A percentile compares a stretch with the other conserved stretches of the same genome.
Conservation (phyloP, 2,329 filamentous ascomycete species). For the Pseudocercospora macadamiae region DNA sequence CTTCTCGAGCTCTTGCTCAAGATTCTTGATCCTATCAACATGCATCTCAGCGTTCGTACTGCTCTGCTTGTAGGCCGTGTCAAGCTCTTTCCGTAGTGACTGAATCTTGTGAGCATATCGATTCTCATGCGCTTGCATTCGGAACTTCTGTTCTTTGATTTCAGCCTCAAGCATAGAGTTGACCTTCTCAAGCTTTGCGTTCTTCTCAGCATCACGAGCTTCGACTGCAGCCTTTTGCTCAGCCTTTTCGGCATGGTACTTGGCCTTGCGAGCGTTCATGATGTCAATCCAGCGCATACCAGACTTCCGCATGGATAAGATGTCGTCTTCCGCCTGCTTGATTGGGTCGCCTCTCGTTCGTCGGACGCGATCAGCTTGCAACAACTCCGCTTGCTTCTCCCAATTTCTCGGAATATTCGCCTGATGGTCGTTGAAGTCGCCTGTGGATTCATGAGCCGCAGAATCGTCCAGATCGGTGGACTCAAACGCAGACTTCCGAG, state of each 20-base stretch:
- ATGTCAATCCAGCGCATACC: slow-evolving; percentile 31
- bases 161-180: slow-evolving; percentile 32
- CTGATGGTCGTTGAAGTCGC: slow-evolving; percentile 26
- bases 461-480: slow-evolving; percentile 33
- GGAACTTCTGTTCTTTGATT: slow-evolving; percentile 34
- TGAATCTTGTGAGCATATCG: slow-evolving; percentile 32
- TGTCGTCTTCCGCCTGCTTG: slow-evolving; percentile 4
- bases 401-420: slow-evolving; percentile 31
- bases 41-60: slow-evolving; percentile 33
- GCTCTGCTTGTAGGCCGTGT: slow-evolving; percentile 36
- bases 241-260: slow-evolving; percentile 21
- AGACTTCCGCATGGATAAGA: slow-evolving; percentile 13
- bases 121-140: slow-evolving; percentile 30
- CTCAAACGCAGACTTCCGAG: slow-evolving; percentile 31
- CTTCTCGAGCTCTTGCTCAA: slow-evolving; percentile 28
- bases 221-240: slow-evolving; percentile 21
- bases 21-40: slow-evolving; percentile 27
- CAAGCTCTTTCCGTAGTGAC: slow-evolving; percentile 29
- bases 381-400: slow-evolving; percentile 31
- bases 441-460: slow-evolving; percentile 37
- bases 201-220: slow-evolving; percentile 22
- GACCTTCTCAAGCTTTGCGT: slow-evolving; percentile 28
- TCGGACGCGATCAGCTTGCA: slow-evolving; percentile 35
- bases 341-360: slow-evolving; percentile 22
- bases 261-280: slow-evolving; percentile 29